Conservation (phyloP, 768 basidiomycete species). For the Russula lepida region DNA sequence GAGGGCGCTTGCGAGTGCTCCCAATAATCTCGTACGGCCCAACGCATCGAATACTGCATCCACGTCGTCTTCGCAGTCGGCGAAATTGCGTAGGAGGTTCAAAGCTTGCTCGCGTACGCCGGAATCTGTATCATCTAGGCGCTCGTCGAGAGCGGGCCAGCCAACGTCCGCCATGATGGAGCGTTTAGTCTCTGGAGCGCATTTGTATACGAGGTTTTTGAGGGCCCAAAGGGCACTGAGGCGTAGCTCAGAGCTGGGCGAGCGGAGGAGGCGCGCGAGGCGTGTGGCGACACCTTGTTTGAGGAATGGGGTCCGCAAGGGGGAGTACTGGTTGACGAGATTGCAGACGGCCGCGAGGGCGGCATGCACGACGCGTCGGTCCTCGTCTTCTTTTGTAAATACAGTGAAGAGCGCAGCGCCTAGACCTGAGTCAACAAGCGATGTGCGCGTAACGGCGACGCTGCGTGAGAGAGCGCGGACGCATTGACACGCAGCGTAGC, state of each 20-base stretch:
- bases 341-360: slow-evolving; percentile 76
- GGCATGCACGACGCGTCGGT: slow-evolving; percentile 60
- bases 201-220: slow-evolving; percentile 72
- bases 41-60: slow-evolving; percentile 50
- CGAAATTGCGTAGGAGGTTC: slow-evolving; percentile 57
- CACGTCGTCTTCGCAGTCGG: slow-evolving; percentile 57
- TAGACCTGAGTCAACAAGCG: slow-evolving; percentile 73
- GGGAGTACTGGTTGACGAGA: slow-evolving; percentile 80
- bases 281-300: slow-evolving; percentile 59
- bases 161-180: slow-evolving; percentile 60
- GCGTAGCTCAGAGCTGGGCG: slow-evolving; percentile 47
- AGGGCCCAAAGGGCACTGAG: slow-evolving; percentile 79
- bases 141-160: slow-evolving; percentile 56
- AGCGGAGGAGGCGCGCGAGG: slow-evolving; percentile 49
- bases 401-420: slow-evolving; percentile 63
- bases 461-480: slow-evolving; percentile 72
- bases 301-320: slow-evolving; percentile 62
- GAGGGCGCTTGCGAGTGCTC: slow-evolving; percentile 40
- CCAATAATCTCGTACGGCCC: slow-evolving; percentile 38
- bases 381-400: slow-evolving; percentile 48
- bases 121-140: slow-evolving; percentile 44
- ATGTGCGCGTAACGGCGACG: slow-evolving; percentile 74
- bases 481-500: slow-evolving; percentile 83
- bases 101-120: slow-evolving; percentile 65
- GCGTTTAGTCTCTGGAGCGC: slow-evolving; percentile 49